Evolutionary conservation across 129 eudicot genomes (phyloP), one percentile per base, ranked within the genome.

Genomic region (Arctium lappa): DNA sequence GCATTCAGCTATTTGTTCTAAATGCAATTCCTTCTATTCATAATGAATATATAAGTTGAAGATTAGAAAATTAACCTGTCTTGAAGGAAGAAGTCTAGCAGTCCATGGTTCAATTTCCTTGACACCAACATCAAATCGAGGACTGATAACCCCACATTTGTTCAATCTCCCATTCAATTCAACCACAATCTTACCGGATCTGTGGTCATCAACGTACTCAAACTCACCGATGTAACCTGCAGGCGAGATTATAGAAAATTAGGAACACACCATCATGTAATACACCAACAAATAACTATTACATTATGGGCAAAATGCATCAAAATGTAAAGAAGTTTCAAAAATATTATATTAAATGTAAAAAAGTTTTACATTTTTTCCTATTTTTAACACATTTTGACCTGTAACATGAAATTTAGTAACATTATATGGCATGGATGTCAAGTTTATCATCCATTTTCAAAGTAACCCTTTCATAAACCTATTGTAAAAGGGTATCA

Each of bases 181-280:
- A 75, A 90, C 91, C 13, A 90, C 89, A 63, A 91, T 91, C 74
- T 91, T 91, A 37, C 94, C 94, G 36, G 94, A 86, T 48, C 92
- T 77, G 46, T 91, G 94, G 83, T 91, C 94, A 82, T 91, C 92
- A 74, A 91, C 92, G 22, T 79, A 91, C 92, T 91, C 94, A 36
- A 91, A 91, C 83, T 91, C 95, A 44, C 92, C 92, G 22, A 91
- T 91, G 84, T 91, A 91, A 7, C 92, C 95, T 91, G 81, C 29
- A 73, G 5, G 44, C 11, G 34, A 72, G 11, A n/a, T 48, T 16
- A 56, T 4, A 73, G 11, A 8, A 56, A 56, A 60, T 60, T 60
- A n/a, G 1, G 13, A 65, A 65, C 16, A 65, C 32, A 27, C 68
- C 29, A 60, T 60, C 7, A n/a, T 60, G 22, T 13, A 53, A 13